A percentile compares a stretch with the other conserved stretches of the same genome.
phyloP scores from a whole-genome alignment of 306 rosid genomes.

The Trichosanthes truncata region DNA sequence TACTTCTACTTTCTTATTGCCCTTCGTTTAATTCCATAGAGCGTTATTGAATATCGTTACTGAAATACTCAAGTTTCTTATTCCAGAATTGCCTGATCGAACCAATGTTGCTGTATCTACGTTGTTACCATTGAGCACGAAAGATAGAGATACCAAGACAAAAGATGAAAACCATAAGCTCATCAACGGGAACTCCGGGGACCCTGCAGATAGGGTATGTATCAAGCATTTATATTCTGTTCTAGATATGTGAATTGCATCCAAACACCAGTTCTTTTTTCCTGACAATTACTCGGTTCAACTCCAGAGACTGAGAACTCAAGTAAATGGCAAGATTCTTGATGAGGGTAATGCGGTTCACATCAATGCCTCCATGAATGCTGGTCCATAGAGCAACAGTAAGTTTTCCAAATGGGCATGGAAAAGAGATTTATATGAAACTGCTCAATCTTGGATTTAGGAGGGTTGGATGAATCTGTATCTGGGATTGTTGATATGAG shows the following conservation, averaged over 20 bases:
- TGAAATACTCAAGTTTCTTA: not conserved
- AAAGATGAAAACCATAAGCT: slow-evolving; percentile 26
- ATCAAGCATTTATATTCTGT: not conserved
- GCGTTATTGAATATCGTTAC: not conserved
- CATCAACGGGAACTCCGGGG: slow-evolving; percentile 20
- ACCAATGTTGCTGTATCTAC: slow-evolving; percentile 20
- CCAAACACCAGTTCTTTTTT: not conserved
- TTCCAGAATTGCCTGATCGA: slow-evolving; percentile 38
- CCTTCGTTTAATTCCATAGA: not conserved
- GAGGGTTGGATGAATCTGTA: not conserved
- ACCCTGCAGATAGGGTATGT: slow-evolving; percentile 17
- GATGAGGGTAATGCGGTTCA: slow-evolving; percentile 10
- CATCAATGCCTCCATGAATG: slow-evolving; percentile 5
- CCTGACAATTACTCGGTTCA: not conserved
- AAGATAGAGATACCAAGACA: slow-evolving; percentile 28
- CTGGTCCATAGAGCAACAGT: slow-evolving; percentile 1
- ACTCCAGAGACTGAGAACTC: slow-evolving; percentile 15
- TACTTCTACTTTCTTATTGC: slow-evolving; percentile 5
- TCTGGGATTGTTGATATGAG: not conserved
- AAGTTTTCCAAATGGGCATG: not conserved
- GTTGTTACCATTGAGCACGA: slow-evolving; percentile 25
- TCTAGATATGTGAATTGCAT: not conserved
- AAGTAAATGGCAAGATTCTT: slow-evolving; percentile 16
- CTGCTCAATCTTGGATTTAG: not conserved
- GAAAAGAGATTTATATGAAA: not conserved